A percentile compares a stretch with the other conserved stretches of the same genome.
Evolutionary conservation across 2,329 filamentous ascomycete species (phyloP).

Genomic region (Aspergillus bombycis): DNA sequence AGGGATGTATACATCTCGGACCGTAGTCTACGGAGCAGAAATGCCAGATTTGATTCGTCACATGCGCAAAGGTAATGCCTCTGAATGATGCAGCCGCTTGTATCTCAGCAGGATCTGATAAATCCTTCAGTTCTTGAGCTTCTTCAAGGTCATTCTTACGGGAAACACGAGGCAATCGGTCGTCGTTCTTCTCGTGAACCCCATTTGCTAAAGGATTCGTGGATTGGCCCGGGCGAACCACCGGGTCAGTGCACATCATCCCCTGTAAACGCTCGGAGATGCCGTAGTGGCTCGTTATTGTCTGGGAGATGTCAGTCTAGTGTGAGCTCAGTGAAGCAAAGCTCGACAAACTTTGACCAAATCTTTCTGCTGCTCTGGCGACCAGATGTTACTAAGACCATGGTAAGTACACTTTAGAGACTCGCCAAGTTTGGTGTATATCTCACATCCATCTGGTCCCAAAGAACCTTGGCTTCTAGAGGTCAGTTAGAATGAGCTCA

Average conservation of each 20-base stretch:
- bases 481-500: not conserved
- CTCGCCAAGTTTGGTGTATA: not conserved
- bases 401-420: slow-evolving; percentile 11
- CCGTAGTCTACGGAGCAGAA: slow-evolving; percentile 75
- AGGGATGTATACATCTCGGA: slow-evolving; percentile 55
- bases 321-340: not conserved
- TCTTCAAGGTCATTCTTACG: slow-evolving; percentile 37
- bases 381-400: slow-evolving; percentile 66
- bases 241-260: slow-evolving; percentile 64
- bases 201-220: slow-evolving; percentile 17
- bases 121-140: slow-evolving; percentile 28
- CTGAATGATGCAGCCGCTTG: slow-evolving; percentile 31
- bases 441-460: slow-evolving; percentile 72
- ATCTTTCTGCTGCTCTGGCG: slow-evolving; percentile 62
- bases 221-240: slow-evolving; percentile 31
- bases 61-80: slow-evolving; percentile 56
- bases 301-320: slow-evolving; percentile 23
- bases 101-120: slow-evolving; percentile 24
- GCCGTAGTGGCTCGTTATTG: slow-evolving; percentile 64
- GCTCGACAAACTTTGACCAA: slow-evolving; percentile 50
- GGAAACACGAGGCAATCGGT: slow-evolving; percentile 12
- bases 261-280: slow-evolving; percentile 69
- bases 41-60: slow-evolving; percentile 73
- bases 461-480: slow-evolving; percentile 50
- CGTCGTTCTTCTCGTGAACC: slow-evolving; percentile 12